Base-by-base conservation (phyloP, 768 basidiomycete genomes). In the Mycena venus region DNA sequence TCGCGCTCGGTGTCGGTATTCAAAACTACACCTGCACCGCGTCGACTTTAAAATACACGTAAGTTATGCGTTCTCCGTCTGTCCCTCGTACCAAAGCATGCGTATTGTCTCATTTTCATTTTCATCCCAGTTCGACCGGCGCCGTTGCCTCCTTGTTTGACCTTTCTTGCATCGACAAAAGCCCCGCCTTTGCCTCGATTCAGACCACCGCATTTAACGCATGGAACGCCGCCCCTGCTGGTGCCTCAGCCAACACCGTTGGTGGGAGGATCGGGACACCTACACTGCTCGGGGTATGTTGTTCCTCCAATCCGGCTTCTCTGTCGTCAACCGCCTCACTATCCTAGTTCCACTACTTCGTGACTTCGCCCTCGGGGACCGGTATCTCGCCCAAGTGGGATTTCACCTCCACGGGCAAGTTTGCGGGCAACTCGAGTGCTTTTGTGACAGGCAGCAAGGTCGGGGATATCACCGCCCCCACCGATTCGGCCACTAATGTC, bases 1-100 rank as follows among this genome's bases (percentile, higher is more conserved):
- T 90, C 65, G 84, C 84, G 14, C 78, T 90, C 25, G 88, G 83
- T 25, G 78, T 89, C 64, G 88, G 78, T n/a, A 77, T 84, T 55
- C 85, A 86, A 74, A 86, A 86, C 77, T 87, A 86, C 78, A 86
- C 84, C 19, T 87, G 86, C 77, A 78, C 56, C 56, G 74, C 77
- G 4, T 42, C 34, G 78, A 81, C 68, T 84, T 73, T 73, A 3
- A 82, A 82, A 80, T 87, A 78, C 75, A 78, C 80, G 86, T 87
- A 70, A 56, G 84, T 67, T n/a, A n/a, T n/a, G n/a, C n/a, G 5
- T 42, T 75, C 38, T 32, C 60, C 44, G n/a, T n/a, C n/a, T n/a
- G n/a, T n/a, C 42, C 47, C 8, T n/a, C 29, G 11, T 38, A 25
- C 12, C 23, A n/a, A n/a, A 44, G 19, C 8, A n/a, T n/a, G n/a